A percentile compares a stretch with the other conserved stretches of the same genome.
phyloP scores from a whole-genome alignment of 2,329 filamentous ascomycete species.

The Monosporascus cannonballus region DNA sequence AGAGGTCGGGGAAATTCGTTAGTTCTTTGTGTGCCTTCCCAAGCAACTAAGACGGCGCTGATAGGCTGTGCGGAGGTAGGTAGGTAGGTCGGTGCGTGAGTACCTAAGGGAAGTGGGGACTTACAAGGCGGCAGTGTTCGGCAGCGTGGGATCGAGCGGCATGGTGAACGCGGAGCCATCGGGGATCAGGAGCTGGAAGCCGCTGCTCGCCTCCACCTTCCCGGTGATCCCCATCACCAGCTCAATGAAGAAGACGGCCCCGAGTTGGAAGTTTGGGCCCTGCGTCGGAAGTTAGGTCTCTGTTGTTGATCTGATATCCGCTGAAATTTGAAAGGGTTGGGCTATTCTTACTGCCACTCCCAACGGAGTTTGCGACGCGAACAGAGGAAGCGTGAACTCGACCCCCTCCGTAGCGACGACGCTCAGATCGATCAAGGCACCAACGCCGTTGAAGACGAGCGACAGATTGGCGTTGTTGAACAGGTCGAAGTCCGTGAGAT shows the following conservation, averaged over 20 bases:
- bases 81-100: background rate
- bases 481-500: slow-evolving; percentile 12
- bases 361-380: slow-evolving; percentile 15
- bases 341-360: slow-evolving; percentile 16
- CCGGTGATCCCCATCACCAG: slow-evolving; percentile 16
- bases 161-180: slow-evolving; percentile 19
- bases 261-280: slow-evolving; percentile 19
- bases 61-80: background rate
- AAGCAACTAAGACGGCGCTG: no score
- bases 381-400: slow-evolving; percentile 15
- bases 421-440: slow-evolving; percentile 16
- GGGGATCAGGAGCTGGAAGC: slow-evolving; percentile 20
- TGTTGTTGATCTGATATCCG: no score
- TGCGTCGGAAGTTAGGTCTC: background rate
- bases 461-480: slow-evolving; percentile 17
- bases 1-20: slow-evolving; percentile 1
- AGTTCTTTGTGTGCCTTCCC: background rate
- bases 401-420: slow-evolving; percentile 9
- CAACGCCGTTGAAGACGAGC: slow-evolving; percentile 20
- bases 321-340: no score
- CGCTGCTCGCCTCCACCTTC: slow-evolving; percentile 14
- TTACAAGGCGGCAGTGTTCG: slow-evolving; percentile 20
- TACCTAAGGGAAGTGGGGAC: background rate
- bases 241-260: slow-evolving; percentile 18
- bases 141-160: slow-evolving; percentile 12